Evolutionary conservation across 305 asterid genomes (phyloP).

Genomic region (Fraxinus greggii): DNA sequence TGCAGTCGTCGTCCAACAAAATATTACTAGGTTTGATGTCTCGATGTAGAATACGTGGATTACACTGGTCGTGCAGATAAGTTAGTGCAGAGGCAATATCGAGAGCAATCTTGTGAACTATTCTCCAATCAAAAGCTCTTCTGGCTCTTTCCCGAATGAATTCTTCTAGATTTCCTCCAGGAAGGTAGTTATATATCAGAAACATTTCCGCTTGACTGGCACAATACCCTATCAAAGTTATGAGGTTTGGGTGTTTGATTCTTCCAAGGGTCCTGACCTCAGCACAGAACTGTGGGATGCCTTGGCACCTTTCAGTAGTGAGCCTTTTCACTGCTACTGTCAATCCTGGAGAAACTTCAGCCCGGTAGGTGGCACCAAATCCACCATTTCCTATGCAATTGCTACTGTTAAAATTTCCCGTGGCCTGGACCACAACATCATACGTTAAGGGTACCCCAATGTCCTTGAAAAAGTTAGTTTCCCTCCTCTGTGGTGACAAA

Average conservation of each 20-base stretch:
- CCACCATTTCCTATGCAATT: slow-evolving; percentile 61
- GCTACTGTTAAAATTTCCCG: slow-evolving; percentile 41
- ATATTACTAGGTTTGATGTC: slow-evolving; percentile 62
- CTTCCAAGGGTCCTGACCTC: slow-evolving; percentile 44
- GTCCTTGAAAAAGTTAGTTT: slow-evolving; percentile 35
- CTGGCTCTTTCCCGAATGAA: slow-evolving; percentile 42
- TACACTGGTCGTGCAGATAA: slow-evolving; percentile 43
- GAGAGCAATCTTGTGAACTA: slow-evolving; percentile 48
- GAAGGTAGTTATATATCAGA: slow-evolving; percentile 48
- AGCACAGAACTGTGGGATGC: slow-evolving; percentile 45
- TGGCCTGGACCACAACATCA: slow-evolving; percentile 42
- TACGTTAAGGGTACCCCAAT: slow-evolving; percentile 42
- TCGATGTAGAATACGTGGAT: slow-evolving; percentile 44
- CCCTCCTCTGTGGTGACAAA: slow-evolving; percentile 17
- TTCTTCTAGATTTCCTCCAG: slow-evolving; percentile 50
- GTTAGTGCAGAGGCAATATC: slow-evolving; percentile 42
- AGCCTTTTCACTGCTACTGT: slow-evolving; percentile 54
- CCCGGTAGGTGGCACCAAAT: slow-evolving; percentile 49
- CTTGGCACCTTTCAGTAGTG: slow-evolving; percentile 40
- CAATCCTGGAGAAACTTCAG: slow-evolving; percentile 38
- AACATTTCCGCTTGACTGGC: slow-evolving; percentile 39
- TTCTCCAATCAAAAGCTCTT: slow-evolving; percentile 28
- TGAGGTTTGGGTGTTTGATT: slow-evolving; percentile 44
- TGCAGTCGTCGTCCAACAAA: slow-evolving; percentile 37
- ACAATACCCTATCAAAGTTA: slow-evolving; percentile 51